Evolutionary conservation across 768 basidiomycete genomes (phyloP).

Genomic region (Neoboletus magnificus): DNA sequence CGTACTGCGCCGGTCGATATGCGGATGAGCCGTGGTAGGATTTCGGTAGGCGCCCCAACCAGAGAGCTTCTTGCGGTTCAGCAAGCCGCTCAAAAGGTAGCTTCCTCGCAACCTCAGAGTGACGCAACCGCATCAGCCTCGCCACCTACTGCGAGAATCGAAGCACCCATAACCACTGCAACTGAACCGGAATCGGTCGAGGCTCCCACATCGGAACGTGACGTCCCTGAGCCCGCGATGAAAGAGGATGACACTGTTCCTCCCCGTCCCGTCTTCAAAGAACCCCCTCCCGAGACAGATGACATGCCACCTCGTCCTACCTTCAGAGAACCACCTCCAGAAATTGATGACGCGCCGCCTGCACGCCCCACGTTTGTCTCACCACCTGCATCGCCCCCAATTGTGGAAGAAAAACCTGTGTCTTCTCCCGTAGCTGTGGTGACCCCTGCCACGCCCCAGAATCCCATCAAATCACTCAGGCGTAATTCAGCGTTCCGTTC

Average conservation of each 20-base stretch:
- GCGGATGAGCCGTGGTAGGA: slow-evolving; percentile 75
- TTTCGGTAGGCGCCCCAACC: slow-evolving; percentile 68
- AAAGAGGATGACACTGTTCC: slow-evolving; percentile 19
- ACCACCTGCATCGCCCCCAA: slow-evolving; percentile 25
- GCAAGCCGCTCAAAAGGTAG: slow-evolving; percentile 55
- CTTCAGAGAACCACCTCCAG: slow-evolving; percentile 65
- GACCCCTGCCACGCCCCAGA: slow-evolving; percentile 51
- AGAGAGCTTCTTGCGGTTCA: slow-evolving; percentile 71
- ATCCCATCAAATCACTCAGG: slow-evolving; percentile 44
- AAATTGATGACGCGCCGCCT: slow-evolving; percentile 41
- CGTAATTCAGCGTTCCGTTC: slow-evolving; percentile 35
- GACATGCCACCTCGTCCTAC: slow-evolving; percentile 38
- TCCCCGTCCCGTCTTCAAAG: slow-evolving; percentile 52
- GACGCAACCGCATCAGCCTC: slow-evolving; percentile 10
- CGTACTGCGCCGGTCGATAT: slow-evolving; percentile 87
- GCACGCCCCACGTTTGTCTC: slow-evolving; percentile 17
- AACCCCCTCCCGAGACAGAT: slow-evolving; percentile 49
- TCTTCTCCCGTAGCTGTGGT: slow-evolving; percentile 35
- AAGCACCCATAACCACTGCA: slow-evolving; percentile 18
- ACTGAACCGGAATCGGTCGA: slow-evolving; percentile 17
- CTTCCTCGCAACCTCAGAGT: slow-evolving; percentile 26
- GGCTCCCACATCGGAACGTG: neutral
- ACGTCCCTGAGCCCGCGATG: neutral
- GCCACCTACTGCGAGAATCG: slow-evolving; percentile 10
- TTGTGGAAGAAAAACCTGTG: slow-evolving; percentile 18